Percentiles rank a stretch among this genome's conserved stretches.
phyloP scores from a whole-genome alignment of 805 yeast species.

The Starmerella asiatica region DNA sequence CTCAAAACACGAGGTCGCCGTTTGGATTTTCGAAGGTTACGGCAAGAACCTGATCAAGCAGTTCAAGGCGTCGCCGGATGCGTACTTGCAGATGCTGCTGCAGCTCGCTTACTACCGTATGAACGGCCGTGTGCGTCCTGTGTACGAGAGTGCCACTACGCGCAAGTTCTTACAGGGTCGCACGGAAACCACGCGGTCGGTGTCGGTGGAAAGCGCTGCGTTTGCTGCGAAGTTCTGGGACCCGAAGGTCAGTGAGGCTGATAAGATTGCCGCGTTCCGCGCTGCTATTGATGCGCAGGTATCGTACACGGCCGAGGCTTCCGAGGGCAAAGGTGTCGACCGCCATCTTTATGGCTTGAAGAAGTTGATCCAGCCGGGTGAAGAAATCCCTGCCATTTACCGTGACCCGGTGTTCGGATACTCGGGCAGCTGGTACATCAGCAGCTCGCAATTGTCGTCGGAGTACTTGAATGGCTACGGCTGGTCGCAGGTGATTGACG shows the following conservation, averaged over 20 bases:
- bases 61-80: constrained; percentile 84
- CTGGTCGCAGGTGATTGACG: constrained; percentile 87
- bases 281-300: constrained; percentile 65
- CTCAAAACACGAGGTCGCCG: constrained; percentile 56
- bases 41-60: constrained; percentile 79
- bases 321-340: constrained; percentile 80
- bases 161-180: constrained; percentile 80
- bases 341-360: constrained; percentile 86
- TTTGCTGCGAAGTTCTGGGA: constrained; percentile 68
- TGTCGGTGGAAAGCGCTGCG: constrained; percentile 51
- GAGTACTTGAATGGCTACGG: constrained; percentile 85
- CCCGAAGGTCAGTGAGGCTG: constrained; percentile 35
- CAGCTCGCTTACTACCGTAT: constrained; percentile 82
- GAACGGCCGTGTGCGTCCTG: constrained; percentile 70
- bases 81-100: constrained; percentile 76
- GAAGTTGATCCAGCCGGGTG: constrained; percentile 49
- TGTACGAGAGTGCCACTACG: constrained; percentile 93
- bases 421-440: constrained; percentile 72
- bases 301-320: constrained; percentile 57
- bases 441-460: constrained; percentile 81
- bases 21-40: constrained; percentile 67
- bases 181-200: constrained; percentile 86
- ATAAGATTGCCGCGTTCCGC: constrained; percentile 55
- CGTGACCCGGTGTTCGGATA: constrained; percentile 62
- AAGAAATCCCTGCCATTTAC: constrained; percentile 51